Evolutionary conservation across 2,329 filamentous ascomycete species (phyloP), one percentile per base, ranked within the genome.

Genomic region (Fusarium keratoplasticum): DNA sequence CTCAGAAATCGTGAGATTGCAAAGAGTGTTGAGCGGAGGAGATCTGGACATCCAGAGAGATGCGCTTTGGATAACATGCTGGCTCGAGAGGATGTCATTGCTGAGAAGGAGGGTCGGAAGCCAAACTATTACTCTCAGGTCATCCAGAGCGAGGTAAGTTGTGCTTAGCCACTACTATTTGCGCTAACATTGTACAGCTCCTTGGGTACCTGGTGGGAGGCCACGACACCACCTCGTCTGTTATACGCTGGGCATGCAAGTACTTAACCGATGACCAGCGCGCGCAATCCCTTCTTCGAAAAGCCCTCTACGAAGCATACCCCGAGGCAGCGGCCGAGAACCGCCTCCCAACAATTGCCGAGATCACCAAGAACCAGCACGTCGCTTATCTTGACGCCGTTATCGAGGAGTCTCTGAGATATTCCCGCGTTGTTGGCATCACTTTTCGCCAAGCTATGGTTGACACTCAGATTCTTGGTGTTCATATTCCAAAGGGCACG

Each of bases 351-450:
- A 77, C 74, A 0, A 70, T 75, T 2, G 35, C 72, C 2, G 83
- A 84, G 69, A 77, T 84, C 2, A 66, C 66, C 1, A 61, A 61
- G n/a, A 60, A 75, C 6, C 47, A 54, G 4, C 68, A 76, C 0
- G 70, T 82, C 2, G 80, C 80, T 0, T 84, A 83, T 67, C 78
- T 85, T 1, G 83, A 85, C 38, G 83, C 82, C 6, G 75, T 80
- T 3, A 70, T 84, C 2, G 82, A 84, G 61, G 83, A 86, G 65
- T 74, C 79, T 0, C 72, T 84, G 1, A 80, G 84, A 1, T 55
- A 74, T 22, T 70, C 76, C 2, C 74, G 77, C 4, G 74, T 77
- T 9, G 78, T 79, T 2, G 66, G 80, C 1, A 58, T 79, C 3
- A 69, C 82, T 0, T 55, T 78, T 1, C 78, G 82, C 1, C 70